Base-by-base conservation (phyloP, 225 moss, liverwort and hornwort genomes). In the Ulota crispa region DNA sequence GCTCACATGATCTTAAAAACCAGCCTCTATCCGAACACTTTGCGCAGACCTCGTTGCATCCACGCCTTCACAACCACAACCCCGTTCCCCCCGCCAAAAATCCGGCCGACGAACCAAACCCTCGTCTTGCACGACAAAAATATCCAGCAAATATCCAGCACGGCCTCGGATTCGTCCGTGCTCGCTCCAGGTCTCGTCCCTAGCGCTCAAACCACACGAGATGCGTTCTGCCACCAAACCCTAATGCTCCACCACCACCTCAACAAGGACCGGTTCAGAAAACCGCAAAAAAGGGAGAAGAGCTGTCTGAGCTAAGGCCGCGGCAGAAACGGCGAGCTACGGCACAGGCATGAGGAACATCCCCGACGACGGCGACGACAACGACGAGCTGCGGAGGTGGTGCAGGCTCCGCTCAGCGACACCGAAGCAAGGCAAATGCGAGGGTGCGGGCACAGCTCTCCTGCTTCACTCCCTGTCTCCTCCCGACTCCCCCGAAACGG, bases 1-100 rank as follows among this genome's bases (percentile, higher is more conserved):
- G 72, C 65, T 89, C 89, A 85, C 67, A 81, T 36, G 78, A 87
- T 70, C 83, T 87, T 32, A 85, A 61, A 61, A 37, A 67, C 72
- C 85, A 85, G 70, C 74, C 80, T 65, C 77, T 84, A 19, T 76
- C 70, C 81, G 81, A 72, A 76, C 81, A 60, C 81, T 81, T 72
- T 32, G 37, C 27, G 41, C 65, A 65, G 41, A 71, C 45, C 60
- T 67, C 66, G 75, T 45, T 81, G 89, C 54, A 74, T 78, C 80
- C 85, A 83, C 83, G 45, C 87, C 83, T 76, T 90, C 65, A 28
- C 14, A 26, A 27, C 4, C 79, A 27, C 63, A 42, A 14, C 4
- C 77, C 21, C 13, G 34, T 27, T 63, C 54, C 30, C 55, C 9
- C 31, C 62, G 42, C 41, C 26, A 73, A 83, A 79, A 7, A 63